Base-by-base conservation (phyloP, 2,329 filamentous ascomycete species). In the Exophiala alcalophila region DNA sequence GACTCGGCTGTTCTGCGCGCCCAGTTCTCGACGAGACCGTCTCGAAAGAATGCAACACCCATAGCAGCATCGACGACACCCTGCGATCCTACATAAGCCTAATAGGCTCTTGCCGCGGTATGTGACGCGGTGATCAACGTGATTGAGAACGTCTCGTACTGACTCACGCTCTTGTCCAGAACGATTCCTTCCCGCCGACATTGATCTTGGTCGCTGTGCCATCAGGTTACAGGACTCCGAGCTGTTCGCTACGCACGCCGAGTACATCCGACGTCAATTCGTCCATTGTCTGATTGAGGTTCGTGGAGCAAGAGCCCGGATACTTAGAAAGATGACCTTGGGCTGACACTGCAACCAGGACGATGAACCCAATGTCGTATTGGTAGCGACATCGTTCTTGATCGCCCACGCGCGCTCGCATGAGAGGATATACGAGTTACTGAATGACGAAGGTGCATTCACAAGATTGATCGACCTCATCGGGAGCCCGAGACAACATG, bases 201-300 rank as follows among this genome's bases (percentile, higher is more conserved):
- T 90, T 59, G 86, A 94, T 58, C 74, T 95, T 44, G 81, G 82
- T 16, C 79, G 74, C 57, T 97, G 90, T 69, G 84, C 85, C 47
- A 84, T 86, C 63, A 80, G 80, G 63, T 76, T 98, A 25, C 72
- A 94, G 44, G 74, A 83, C 38, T 89, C 89, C 61, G 69, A 71
- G 12, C 71, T 97, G 30, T 98, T 94, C 64, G 66, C 69, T 18
- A 66, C 74, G 10, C 83, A 96, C 63, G 77, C 80, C 54, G 83
- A 88, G 44, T 97, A 98, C 66, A 86, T 97, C 50, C 86, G 91
- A 51, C 85, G 80, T 30, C 92, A 97, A 69, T 88, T 98, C 59
- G 81, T 97, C 53, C 89, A 94, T 66, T 90, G 88, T 63, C 73
- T 98, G 38, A 69, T 96, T 39, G 77, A 82, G 69, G 77, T 80